Conservation (phyloP, 305 asterid genomes). For the Nicotiana rustica region DNA sequence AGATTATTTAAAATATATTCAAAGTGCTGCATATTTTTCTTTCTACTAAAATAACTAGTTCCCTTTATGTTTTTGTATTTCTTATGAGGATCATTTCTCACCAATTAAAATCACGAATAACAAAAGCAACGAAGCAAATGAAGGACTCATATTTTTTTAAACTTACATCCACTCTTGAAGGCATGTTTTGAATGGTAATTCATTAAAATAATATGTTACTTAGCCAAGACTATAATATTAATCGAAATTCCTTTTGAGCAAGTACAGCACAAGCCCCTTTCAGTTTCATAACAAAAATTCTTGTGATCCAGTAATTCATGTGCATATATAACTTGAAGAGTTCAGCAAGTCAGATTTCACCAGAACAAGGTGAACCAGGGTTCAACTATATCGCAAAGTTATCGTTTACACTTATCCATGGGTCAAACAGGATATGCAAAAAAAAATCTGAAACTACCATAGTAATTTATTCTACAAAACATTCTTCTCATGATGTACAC, state of each 20-base stretch:
- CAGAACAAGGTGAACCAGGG: background rate
- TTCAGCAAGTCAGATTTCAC: background rate
- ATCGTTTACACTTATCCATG: background rate
- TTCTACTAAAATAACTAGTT: background rate
- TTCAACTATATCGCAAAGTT: background rate
- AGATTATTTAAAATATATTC: too few relatives aligned
- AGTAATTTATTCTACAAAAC: background rate
- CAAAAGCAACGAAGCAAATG: background rate
- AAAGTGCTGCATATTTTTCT: background rate
- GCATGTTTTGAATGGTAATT: background rate
- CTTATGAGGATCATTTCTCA: too few relatives aligned
- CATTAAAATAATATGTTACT: background rate
- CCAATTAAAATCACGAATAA: background rate
- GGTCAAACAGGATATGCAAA: background rate
- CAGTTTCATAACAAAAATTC: background rate
- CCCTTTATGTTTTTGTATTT: background rate
- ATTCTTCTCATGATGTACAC: background rate
- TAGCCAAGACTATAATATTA: background rate
- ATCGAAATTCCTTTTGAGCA: background rate
- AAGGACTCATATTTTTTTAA: too few relatives aligned
- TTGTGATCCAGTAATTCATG: background rate
- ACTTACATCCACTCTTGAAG: background rate
- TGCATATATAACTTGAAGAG: background rate
- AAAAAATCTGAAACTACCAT: background rate
- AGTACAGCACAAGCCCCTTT: background rate